Percentiles rank a stretch among this genome's conserved stretches.
Conservation (phyloP, 2,329 filamentous ascomycete genomes). For the Epichloe sibirici region DNA sequence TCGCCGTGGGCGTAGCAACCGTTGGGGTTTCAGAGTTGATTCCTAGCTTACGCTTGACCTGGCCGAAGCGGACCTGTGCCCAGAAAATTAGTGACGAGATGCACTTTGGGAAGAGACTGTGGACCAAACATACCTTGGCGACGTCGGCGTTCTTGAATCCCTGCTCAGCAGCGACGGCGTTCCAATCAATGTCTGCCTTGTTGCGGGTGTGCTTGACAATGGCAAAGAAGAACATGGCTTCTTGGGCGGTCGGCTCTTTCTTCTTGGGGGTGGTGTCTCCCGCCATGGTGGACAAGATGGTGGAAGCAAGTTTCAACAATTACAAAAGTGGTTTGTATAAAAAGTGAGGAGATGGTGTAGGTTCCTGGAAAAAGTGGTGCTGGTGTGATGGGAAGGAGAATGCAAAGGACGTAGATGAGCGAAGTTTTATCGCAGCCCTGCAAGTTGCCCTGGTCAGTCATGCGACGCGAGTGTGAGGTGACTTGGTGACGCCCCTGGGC, state of each 20-base stretch:
- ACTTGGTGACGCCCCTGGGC: neutral
- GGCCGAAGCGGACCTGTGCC: slow-evolving; percentile 32
- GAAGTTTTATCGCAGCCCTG: neutral
- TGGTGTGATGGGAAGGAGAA: too few relatives aligned
- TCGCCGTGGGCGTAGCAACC: slow-evolving; percentile 1
- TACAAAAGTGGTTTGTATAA: neutral
- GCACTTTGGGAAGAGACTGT: neutral
- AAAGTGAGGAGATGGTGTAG: too few relatives aligned
- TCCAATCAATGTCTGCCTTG: slow-evolving; percentile 37
- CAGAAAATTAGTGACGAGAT: neutral
- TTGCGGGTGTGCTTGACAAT: slow-evolving; percentile 31
- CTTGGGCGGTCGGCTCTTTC: slow-evolving; percentile 26
- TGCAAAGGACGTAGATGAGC: neutral
- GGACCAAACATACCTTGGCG: slow-evolving; percentile 25
- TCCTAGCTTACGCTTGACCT: slow-evolving; percentile 36
- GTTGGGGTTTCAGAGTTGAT: slow-evolving; percentile 18
- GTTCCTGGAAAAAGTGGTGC: neutral
- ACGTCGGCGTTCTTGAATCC: slow-evolving; percentile 33
- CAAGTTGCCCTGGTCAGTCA: neutral
- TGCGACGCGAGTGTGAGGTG: slow-evolving; percentile 1
- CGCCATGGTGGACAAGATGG: slow-evolving; percentile 15
- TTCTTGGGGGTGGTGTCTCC: slow-evolving; percentile 14
- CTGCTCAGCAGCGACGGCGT: slow-evolving; percentile 27
- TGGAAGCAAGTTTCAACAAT: neutral
- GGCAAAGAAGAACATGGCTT: slow-evolving; percentile 32